Base-by-base conservation (phyloP, 768 basidiomycete species). In the Tricholoma furcatifolium region DNA sequence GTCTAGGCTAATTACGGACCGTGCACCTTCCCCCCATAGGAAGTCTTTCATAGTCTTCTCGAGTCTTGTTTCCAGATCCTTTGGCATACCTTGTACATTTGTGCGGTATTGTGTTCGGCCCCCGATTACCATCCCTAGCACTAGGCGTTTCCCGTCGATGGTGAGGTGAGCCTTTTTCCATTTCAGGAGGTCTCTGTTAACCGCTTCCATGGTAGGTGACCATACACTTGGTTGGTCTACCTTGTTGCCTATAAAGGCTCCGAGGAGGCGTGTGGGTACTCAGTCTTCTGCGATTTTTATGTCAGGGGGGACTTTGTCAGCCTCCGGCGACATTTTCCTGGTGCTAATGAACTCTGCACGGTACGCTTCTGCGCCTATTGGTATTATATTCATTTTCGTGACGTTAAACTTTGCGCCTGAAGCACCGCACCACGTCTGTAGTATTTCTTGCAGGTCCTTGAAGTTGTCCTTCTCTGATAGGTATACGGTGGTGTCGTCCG, bases 21-120 rank as follows among this genome's bases (percentile, higher is more conserved):
- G n/a, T n/a, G n/a, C n/a, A n/a, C n/a, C n/a, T n/a, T n/a, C n/a
- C n/a, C n/a, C n/a, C n/a, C n/a, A n/a, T n/a, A n/a, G n/a, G n/a
- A n/a, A n/a, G n/a, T n/a, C n/a, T n/a, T n/a, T n/a, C n/a, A n/a
- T n/a, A n/a, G n/a, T n/a, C n/a, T n/a, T n/a, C n/a, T n/a, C n/a
- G n/a, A n/a, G n/a, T n/a, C n/a, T n/a, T n/a, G n/a, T 52, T 21
- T 62, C 62, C 0, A 70, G 56, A 0, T 40, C 11, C 15, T 55
- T 43, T 0, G 73, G 73, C 73, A 76, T 75, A 0, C 69, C 70
- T 53, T 76, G 72, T 0, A 70, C 71, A 36, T 59, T 41, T 0
- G 70, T 65, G 0, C 67, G 54, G 60, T 70, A n/a, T n/a, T n/a
- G n/a, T n/a, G n/a, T n/a, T n/a, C n/a, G n/a, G n/a, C n/a, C n/a